These are phyloP conservation scores for Aspergillus phoenicis DNA, from an alignment of 2,329 filamentous ascomycete species.

Conservation along the genomic window DNA sequence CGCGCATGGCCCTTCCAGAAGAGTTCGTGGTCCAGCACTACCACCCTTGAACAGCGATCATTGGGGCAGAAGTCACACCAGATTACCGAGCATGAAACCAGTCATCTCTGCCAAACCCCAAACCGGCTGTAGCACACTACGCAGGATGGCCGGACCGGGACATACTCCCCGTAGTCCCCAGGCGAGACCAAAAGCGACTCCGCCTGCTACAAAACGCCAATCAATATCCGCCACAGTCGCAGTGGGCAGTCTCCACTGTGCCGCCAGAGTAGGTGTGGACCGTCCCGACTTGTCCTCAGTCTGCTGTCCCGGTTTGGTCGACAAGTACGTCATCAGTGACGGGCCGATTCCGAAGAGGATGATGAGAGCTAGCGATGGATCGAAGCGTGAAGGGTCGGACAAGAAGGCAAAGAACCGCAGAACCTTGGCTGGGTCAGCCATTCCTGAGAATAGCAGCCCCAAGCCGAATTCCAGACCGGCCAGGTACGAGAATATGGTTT, in stretches of 20 bases:
- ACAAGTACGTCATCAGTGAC: slow-evolving; percentile 42
- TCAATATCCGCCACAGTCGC: slow-evolving; percentile 52
- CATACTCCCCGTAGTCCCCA: slow-evolving; percentile 57
- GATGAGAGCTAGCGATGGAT: slow-evolving; percentile 54
- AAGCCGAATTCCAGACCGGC: slow-evolving; percentile 55
- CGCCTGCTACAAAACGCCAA: slow-evolving; percentile 51
- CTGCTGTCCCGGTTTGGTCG: slow-evolving; percentile 31
- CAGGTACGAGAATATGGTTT: slow-evolving; percentile 45
- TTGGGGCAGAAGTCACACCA: slow-evolving; percentile 24
- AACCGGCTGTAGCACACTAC: slow-evolving; percentile 49
- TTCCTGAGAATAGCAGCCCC: slow-evolving; percentile 55
- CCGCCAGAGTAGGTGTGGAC: slow-evolving; percentile 44
- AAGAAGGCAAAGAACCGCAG: slow-evolving; percentile 52
- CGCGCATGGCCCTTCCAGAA: too few species aligned
- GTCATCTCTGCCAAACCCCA: slow-evolving; percentile 53
- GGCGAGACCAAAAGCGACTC: slow-evolving; percentile 52
- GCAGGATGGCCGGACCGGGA: slow-evolving; percentile 55
- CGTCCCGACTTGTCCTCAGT: slow-evolving; percentile 23
- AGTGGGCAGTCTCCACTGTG: slow-evolving; percentile 48
- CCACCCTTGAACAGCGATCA: too few species aligned
- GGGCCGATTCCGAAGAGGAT: slow-evolving; percentile 55
- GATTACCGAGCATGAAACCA: slow-evolving; percentile 50
- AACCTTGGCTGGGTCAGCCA: slow-evolving; percentile 55
- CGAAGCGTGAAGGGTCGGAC: slow-evolving; percentile 48
- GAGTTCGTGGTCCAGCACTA: too few species aligned